Conservation (phyloP, 2,329 filamentous ascomycete genomes). For the Cytospora paraplurivora region DNA sequence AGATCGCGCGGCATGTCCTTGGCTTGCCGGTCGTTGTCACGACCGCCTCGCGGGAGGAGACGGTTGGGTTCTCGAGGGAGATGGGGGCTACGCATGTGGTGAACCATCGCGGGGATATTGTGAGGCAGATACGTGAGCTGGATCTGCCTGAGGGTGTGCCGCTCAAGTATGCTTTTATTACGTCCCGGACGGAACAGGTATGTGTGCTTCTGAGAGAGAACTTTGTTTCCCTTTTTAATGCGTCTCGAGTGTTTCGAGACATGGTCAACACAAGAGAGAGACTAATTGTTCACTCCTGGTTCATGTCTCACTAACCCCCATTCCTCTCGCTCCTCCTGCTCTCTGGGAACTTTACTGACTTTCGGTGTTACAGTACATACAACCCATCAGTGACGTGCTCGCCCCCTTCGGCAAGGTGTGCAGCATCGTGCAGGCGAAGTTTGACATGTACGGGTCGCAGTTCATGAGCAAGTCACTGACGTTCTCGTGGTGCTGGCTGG, state of each 20-base stretch:
- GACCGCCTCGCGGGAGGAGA: constrained; percentile 46
- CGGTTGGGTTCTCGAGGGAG: constrained; percentile 40
- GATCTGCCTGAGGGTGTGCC: constrained; percentile 38
- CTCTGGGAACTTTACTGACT: no score
- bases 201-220: no score
- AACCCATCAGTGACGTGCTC: constrained; percentile 41
- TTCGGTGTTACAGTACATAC: constrained; percentile 38
- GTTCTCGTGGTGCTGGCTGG: constrained; percentile 46
- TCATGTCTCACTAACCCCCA: no score
- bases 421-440: constrained; percentile 47
- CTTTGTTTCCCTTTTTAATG: no score
- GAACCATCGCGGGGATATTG: constrained; percentile 45
- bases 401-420: constrained; percentile 48
- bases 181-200: constrained; percentile 40
- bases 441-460: constrained; percentile 48
- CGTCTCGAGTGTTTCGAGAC: no score
- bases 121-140: constrained; percentile 41
- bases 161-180: constrained; percentile 47
- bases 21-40: constrained; percentile 46
- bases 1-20: constrained; percentile 45
- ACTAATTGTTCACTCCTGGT: no score
- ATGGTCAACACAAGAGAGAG: no score
- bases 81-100: constrained; percentile 48
- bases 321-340: no score
- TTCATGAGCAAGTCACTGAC: constrained; percentile 49